Conservation (phyloP, 257 asterid genomes). For the Nicotiana tomentosiformis region DNA sequence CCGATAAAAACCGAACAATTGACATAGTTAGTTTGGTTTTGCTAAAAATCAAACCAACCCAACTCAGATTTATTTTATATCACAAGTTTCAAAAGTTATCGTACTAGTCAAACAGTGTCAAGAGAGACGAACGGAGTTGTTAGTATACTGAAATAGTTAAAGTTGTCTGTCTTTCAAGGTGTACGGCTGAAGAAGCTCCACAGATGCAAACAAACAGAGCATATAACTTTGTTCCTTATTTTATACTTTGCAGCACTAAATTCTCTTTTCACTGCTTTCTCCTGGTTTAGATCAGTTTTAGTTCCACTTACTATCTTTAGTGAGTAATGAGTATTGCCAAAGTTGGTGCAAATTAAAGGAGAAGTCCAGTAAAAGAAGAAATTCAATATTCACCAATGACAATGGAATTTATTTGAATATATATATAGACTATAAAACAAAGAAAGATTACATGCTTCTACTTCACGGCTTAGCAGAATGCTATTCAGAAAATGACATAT, state of each 20-base stretch:
- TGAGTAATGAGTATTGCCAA: background rate
- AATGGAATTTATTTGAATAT: background rate
- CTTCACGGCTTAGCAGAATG: background rate
- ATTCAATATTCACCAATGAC: background rate
- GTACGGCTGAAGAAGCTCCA: background rate
- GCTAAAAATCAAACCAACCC: too few species aligned
- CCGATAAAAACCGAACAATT: too few species aligned
- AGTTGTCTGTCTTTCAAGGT: background rate
- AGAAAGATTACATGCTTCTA: background rate
- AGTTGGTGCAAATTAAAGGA: too few species aligned
- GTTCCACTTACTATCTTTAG: background rate
- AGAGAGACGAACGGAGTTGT: too few species aligned
- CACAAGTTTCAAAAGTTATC: too few species aligned
- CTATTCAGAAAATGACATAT: background rate
- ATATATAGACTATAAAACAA: too few species aligned
- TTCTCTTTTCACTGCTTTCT: background rate
- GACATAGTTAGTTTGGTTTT: too few species aligned
- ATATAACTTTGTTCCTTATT: background rate
- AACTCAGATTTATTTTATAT: too few species aligned
- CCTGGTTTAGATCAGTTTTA: background rate
- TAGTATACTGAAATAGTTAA: background rate
- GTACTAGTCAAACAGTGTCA: too few species aligned
- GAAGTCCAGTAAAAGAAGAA: background rate
- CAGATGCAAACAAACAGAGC: background rate
- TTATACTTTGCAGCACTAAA: background rate